These are phyloP conservation scores for Sinapis alba DNA, from an alignment of 441 rosid species.

Conservation along the genomic window DNA sequence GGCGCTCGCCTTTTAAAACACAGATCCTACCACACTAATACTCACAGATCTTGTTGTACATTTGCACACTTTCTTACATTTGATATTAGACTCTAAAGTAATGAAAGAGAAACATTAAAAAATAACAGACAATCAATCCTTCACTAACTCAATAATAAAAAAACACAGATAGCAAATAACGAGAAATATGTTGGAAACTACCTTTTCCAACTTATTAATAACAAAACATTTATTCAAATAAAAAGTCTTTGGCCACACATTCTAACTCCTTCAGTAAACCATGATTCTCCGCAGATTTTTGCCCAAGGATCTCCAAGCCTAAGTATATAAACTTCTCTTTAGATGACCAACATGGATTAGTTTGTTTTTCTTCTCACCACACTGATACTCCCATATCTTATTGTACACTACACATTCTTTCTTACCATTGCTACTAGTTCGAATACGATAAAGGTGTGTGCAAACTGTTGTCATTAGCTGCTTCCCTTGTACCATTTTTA, in stretches of 20 bases:
- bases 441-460: neutral
- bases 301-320: no score
- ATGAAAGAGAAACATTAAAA: no score
- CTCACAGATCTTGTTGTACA: no score
- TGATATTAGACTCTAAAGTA: neutral
- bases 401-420: no score
- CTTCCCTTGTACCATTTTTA: no score
- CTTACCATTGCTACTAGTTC: neutral
- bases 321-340: no score
- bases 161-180: neutral
- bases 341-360: no score
- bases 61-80: no score
- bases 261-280: constrained; percentile 11
- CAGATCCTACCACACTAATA: no score
- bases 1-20: no score
- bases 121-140: neutral
- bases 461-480: neutral
- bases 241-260: neutral
- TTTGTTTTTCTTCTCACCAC: no score
- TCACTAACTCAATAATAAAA: neutral
- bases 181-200: neutral
- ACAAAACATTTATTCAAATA: neutral
- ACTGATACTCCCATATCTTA: no score
- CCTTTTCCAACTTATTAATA: neutral
- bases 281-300: neutral